Evolutionary conservation across 768 basidiomycete species (phyloP).

Genomic region (Suillus decipiens): DNA sequence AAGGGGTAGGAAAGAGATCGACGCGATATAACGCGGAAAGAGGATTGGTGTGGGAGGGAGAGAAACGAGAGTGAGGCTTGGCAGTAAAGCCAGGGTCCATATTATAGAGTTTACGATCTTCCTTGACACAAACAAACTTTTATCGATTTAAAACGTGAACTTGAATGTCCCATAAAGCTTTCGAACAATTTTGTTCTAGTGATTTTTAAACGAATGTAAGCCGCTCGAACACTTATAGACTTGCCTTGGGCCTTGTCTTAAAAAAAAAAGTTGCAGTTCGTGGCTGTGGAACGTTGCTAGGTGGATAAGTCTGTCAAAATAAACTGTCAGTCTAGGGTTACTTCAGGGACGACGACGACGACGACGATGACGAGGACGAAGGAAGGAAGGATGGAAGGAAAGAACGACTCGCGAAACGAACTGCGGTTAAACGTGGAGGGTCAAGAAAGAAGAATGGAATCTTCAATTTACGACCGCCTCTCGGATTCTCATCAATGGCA

Average conservation of each 20-base stretch:
- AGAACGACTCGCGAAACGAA: not conserved
- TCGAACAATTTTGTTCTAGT: not conserved
- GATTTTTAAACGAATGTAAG: not conserved
- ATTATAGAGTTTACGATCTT: constrained; percentile 13
- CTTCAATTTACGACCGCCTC: not conserved
- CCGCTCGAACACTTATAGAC: not conserved
- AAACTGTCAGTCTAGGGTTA: constrained; percentile 2
- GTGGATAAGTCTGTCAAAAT: constrained; percentile 3
- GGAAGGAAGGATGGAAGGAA: not conserved
- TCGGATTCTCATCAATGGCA: not conserved
- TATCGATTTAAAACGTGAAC: not conserved
- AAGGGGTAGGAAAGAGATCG: constrained; percentile 15
- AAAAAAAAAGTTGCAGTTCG: not conserved
- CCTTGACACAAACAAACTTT: constrained; percentile 5
- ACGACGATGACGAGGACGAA: not conserved
- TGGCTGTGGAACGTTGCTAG: constrained; percentile 8
- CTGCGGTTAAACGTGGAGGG: not conserved
- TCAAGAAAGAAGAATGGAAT: constrained; percentile 1
- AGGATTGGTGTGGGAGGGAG: constrained; percentile 31
- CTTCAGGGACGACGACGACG: not conserved
- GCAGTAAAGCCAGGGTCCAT: constrained; percentile 31
- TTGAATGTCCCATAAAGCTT: constrained; percentile 1
- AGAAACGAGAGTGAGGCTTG: constrained; percentile 41
- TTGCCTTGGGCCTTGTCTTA: not conserved
- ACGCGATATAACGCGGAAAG: constrained; percentile 27